phyloP scores from a whole-genome alignment of 2,329 filamentous ascomycete species.

The Fusarium solani-melongenae region DNA sequence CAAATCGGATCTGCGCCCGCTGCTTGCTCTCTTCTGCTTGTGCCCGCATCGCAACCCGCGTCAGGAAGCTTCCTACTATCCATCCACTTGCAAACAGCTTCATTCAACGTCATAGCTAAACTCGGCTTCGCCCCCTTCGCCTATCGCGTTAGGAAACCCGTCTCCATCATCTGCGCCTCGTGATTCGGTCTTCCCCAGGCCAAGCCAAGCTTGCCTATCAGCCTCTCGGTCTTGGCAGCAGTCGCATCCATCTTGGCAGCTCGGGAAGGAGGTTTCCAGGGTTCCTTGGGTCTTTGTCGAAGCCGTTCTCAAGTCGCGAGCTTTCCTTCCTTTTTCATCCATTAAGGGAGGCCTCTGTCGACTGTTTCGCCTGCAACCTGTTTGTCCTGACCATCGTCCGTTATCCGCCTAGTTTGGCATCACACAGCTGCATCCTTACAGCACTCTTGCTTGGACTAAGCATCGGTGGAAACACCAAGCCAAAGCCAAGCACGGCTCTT shows the following conservation, averaged over 20 bases:
- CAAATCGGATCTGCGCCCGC: conserved; percentile 11
- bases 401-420: not conserved
- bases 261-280: conserved; percentile 7
- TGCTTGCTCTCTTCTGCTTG: not conserved
- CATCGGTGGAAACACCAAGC: not conserved
- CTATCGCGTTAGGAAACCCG: conserved; percentile 1
- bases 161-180: conserved; percentile 1
- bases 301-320: conserved; percentile 18
- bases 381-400: not conserved
- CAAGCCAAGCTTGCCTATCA: conserved; percentile 30
- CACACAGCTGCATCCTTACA: conserved; percentile 14
- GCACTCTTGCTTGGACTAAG: conserved; percentile 1
- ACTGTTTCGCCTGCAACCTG: not conserved
- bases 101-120: conserved; percentile 18
- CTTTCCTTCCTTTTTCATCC: conserved; percentile 15
- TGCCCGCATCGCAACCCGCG: conserved; percentile 8
- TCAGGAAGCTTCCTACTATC: conserved; percentile 1
- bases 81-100: conserved; percentile 3
- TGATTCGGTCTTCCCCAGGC: conserved; percentile 26
- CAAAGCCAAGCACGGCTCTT: conserved; percentile 3
- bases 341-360: not conserved
- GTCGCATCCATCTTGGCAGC: conserved; percentile 32
- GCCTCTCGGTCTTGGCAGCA: conserved; percentile 35
- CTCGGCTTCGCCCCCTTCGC: conserved; percentile 2
- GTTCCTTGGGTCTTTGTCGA: conserved; percentile 11